Evolutionary conservation across 2,329 filamentous ascomycete genomes (phyloP).

Genomic region (Hypoxylon sp.): DNA sequence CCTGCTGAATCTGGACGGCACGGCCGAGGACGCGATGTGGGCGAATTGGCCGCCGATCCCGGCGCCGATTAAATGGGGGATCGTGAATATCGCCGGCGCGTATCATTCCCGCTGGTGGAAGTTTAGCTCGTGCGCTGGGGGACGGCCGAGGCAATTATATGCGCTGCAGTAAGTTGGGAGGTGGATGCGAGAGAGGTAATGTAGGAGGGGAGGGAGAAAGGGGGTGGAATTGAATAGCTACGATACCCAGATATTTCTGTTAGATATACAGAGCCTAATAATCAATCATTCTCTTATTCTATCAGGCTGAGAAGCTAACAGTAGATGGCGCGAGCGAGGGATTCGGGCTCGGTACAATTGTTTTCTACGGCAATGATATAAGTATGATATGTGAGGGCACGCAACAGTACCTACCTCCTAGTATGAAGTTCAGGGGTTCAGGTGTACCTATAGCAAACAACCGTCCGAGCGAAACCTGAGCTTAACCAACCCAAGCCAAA

Average conservation of each 20-base stretch:
- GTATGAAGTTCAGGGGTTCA: too few relatives aligned
- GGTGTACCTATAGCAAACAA: too few relatives aligned
- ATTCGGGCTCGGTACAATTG: too few relatives aligned
- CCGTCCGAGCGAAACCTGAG: too few relatives aligned
- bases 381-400: too few relatives aligned
- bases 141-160: constrained; percentile 65
- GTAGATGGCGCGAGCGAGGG: too few relatives aligned
- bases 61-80: constrained; percentile 67
- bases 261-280: constrained; percentile 7
- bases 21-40: constrained; percentile 69
- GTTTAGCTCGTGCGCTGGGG: constrained; percentile 70
- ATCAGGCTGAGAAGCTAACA: too few relatives aligned
- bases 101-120: constrained; percentile 71
- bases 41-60: constrained; percentile 74
- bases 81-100: constrained; percentile 69
- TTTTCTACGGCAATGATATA: too few relatives aligned
- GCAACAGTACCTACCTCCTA: too few relatives aligned
- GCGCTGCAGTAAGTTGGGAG: constrained; percentile 53
- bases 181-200: not conserved
- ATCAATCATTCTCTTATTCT: constrained; percentile 3
- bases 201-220: not conserved
- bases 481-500: too few relatives aligned
- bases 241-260: constrained; percentile 29
- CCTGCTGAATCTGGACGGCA: constrained; percentile 70
- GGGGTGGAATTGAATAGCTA: not conserved